Conservation (phyloP, 306 rosid genomes). For the Clitoria ternatea region DNA sequence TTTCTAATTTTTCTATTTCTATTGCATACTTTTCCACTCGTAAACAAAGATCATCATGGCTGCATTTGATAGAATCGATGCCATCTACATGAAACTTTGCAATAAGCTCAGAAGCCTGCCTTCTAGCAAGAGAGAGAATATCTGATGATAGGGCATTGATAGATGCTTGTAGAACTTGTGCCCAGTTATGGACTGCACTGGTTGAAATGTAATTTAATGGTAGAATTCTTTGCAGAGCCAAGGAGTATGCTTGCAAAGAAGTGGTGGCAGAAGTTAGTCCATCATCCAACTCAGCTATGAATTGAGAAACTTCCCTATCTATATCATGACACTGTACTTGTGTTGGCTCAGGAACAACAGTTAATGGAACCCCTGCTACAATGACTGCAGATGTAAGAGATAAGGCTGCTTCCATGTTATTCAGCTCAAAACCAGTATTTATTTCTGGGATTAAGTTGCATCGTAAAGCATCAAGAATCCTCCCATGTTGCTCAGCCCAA, state of each 20-base stretch:
- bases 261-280: constrained; percentile 66
- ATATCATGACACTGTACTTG: constrained; percentile 91
- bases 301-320: constrained; percentile 82
- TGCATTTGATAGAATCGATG: constrained; percentile 49
- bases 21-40: constrained; percentile 60
- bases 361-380: constrained; percentile 86
- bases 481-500: constrained; percentile 96
- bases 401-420: constrained; percentile 54
- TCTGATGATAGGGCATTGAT: constrained; percentile 69
- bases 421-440: constrained; percentile 44
- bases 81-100: constrained; percentile 51
- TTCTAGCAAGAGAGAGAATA: constrained; percentile 70
- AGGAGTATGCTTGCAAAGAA: constrained; percentile 70
- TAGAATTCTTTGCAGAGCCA: constrained; percentile 82
- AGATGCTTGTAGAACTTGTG: constrained; percentile 75
- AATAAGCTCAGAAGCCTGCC: constrained; percentile 85
- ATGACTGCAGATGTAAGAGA: constrained; percentile 87
- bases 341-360: constrained; percentile 99
- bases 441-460: constrained; percentile 69
- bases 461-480: constrained; percentile 77
- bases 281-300: constrained; percentile 64
- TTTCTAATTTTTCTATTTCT: constrained; percentile 72
- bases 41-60: constrained; percentile 62
- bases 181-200: constrained; percentile 93
- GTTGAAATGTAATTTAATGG: constrained; percentile 82